Evolutionary conservation across 106 monocot species (phyloP).

Genomic region (Allium fistulosum): DNA sequence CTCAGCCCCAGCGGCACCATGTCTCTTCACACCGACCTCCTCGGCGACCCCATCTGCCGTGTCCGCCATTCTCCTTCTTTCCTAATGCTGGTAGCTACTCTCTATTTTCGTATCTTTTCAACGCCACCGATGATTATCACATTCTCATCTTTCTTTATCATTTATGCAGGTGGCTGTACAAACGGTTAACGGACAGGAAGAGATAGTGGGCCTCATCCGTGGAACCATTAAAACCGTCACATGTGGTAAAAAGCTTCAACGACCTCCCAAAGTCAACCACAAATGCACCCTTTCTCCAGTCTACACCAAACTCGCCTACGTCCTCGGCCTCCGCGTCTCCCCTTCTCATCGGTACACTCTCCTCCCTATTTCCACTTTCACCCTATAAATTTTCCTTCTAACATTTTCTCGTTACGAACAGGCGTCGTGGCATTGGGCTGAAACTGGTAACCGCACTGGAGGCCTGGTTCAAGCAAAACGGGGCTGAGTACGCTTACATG

Average conservation of each 20-base stretch:
- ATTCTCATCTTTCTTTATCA: not conserved
- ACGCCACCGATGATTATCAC: not conserved
- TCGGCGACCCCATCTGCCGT: conserved; percentile 54
- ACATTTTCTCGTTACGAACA: not conserved
- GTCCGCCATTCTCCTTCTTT: conserved; percentile 48
- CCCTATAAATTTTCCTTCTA: too few relatives aligned
- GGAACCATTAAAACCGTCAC: conserved; percentile 59
- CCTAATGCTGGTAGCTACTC: conserved; percentile 37
- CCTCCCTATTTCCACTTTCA: too few relatives aligned
- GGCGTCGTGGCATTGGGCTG: conserved; percentile 52
- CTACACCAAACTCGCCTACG: conserved; percentile 77
- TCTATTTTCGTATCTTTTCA: not conserved
- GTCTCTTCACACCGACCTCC: conserved; percentile 47
- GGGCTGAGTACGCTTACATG: conserved; percentile 86
- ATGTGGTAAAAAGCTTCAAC: conserved; percentile 18
- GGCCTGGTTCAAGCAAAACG: conserved; percentile 57
- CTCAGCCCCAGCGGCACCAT: conserved; percentile 24
- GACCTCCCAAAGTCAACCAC: conserved; percentile 12
- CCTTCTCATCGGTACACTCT: conserved; percentile 43
- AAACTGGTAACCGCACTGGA: conserved; percentile 54
- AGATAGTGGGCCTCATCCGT: conserved; percentile 62
- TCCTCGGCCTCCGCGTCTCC: conserved; percentile 96
- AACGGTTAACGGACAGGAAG: conserved; percentile 3
- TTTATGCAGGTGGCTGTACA: conserved; percentile 36
- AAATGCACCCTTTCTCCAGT: conserved; percentile 10